A percentile compares a stretch with the other conserved stretches of the same genome.
phyloP scores from a whole-genome alignment of 2,329 filamentous ascomycete genomes.

The Pseudocercospora pini-densiflorae region DNA sequence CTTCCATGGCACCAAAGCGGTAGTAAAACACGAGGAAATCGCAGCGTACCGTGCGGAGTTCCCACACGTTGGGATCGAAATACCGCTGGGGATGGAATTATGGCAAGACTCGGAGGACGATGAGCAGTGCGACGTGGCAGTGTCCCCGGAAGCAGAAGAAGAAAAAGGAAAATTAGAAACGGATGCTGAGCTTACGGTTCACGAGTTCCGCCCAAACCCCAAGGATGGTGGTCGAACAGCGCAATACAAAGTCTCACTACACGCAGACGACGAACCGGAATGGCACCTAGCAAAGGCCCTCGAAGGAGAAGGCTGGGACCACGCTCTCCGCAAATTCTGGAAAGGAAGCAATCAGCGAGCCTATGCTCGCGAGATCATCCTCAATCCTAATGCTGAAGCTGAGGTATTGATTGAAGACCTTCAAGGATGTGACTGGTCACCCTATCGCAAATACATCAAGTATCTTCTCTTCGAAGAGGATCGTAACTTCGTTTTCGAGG shows the following conservation, averaged over 20 bases:
- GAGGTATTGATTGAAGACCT: background rate
- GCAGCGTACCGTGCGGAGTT: background rate
- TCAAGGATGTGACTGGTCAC: background rate
- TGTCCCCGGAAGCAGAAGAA: background rate
- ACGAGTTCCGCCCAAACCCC: background rate
- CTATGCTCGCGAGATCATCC: background rate
- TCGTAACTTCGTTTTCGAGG: background rate
- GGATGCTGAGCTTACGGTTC: background rate
- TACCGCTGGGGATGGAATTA: background rate
- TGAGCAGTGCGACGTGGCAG: background rate
- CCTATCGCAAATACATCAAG: background rate
- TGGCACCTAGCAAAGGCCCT: background rate
- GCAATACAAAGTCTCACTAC: background rate
- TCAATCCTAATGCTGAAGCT: background rate
- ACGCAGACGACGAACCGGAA: background rate
- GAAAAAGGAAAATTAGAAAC: background rate
- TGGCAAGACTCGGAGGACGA: background rate
- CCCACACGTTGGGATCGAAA: background rate
- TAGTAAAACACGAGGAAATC: background rate
- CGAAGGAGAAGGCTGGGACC: background rate
- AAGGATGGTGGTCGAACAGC: background rate
- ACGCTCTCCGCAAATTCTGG: constrained; percentile 4
- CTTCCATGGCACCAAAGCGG: background rate
- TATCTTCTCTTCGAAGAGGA: background rate
- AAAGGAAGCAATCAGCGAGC: background rate